Evolutionary conservation across 2,329 filamentous ascomycete species (phyloP).

Genomic region (Ophiostoma sp.): DNA sequence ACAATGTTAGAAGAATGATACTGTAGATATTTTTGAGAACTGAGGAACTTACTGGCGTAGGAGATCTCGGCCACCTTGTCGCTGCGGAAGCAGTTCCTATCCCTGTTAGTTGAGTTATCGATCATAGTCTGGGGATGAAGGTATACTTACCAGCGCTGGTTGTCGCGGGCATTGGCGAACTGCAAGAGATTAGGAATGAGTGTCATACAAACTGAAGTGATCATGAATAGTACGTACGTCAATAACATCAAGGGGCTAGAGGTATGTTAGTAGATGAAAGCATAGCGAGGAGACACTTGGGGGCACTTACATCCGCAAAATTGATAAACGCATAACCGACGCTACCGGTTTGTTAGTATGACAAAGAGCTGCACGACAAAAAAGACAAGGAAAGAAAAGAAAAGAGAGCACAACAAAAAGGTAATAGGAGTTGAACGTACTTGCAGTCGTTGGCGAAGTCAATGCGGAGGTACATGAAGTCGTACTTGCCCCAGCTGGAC

Average conservation of each 20-base stretch:
- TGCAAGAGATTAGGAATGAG: conserved; percentile 32
- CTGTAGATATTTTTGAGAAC: neutral
- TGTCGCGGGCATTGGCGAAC: conserved; percentile 67
- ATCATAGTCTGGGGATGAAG: conserved; percentile 7
- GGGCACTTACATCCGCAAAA: conserved; percentile 65
- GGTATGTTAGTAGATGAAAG: conserved; percentile 17
- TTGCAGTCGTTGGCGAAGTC: conserved; percentile 81
- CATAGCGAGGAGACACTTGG: neutral
- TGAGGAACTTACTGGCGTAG: conserved; percentile 70
- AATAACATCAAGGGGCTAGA: conserved; percentile 66
- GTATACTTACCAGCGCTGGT: conserved; percentile 59
- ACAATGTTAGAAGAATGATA: conserved; percentile 29
- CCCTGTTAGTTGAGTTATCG: neutral
- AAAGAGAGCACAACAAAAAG: neutral
- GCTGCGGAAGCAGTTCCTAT: conserved; percentile 73
- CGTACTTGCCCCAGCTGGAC: conserved; percentile 75
- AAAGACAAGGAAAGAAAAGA: neutral
- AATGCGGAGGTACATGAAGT: conserved; percentile 93
- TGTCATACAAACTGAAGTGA: neutral
- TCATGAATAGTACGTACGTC: conserved; percentile 45
- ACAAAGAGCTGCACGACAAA: neutral
- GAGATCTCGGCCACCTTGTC: conserved; percentile 86
- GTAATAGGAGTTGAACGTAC: conserved; percentile 43
- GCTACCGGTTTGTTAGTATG: conserved; percentile 45
- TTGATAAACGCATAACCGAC: conserved; percentile 98